phyloP scores from a whole-genome alignment of 345 rosid genomes.

The Trapa bicornis region DNA sequence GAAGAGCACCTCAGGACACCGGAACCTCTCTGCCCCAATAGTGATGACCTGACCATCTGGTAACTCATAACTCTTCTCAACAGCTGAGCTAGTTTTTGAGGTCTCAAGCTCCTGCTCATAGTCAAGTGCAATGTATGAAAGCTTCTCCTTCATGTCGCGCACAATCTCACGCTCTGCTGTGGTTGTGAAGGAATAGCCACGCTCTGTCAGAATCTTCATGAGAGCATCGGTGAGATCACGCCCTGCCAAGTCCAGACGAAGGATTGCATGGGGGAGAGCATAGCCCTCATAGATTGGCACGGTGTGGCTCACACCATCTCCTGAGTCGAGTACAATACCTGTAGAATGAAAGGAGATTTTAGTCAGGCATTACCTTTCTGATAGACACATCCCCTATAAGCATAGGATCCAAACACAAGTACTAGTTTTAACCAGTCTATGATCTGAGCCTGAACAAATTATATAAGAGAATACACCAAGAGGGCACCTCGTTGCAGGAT shows the following conservation, averaged over 20 bases:
- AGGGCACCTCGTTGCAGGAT: too few relatives aligned
- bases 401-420: too few relatives aligned
- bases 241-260: conserved; percentile 49
- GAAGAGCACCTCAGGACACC: conserved; percentile 9
- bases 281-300: conserved; percentile 2
- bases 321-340: conserved; percentile 4
- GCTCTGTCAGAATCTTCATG: conserved; percentile 22
- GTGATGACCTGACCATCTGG: conserved; percentile 37
- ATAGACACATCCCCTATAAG: too few relatives aligned
- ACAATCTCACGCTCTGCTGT: conserved; percentile 65
- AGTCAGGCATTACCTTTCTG: too few relatives aligned
- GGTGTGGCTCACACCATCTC: conserved; percentile 3
- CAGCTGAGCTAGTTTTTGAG: conserved; percentile 39
- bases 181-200: conserved; percentile 54
- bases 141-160: conserved; percentile 59
- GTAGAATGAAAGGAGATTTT: neutral
- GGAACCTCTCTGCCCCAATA: conserved; percentile 11
- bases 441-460: too few relatives aligned
- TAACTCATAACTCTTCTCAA: conserved; percentile 57
- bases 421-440: too few relatives aligned
- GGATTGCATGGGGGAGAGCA: conserved; percentile 2
- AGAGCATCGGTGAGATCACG: conserved; percentile 49
- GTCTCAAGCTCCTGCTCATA: conserved; percentile 21
- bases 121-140: conserved; percentile 37
- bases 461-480: too few relatives aligned